Base-by-base conservation (phyloP, 768 basidiomycete species). In the Dioszegia aurantiaca region DNA sequence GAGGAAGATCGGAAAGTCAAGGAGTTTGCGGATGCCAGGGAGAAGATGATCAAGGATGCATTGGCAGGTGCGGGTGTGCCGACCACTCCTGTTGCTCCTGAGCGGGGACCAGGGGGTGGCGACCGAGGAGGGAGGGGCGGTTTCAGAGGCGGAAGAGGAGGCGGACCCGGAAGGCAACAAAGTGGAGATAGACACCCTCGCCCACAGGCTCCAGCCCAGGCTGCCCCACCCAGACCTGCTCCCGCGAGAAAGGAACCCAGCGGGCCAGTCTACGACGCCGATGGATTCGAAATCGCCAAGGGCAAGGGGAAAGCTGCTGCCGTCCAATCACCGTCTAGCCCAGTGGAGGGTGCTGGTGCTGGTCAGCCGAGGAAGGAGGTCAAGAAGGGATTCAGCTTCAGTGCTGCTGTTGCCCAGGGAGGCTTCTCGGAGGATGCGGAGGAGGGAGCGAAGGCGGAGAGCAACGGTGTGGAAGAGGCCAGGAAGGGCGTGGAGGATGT, bases 371-470 rank as follows among this genome's bases (percentile, higher is more conserved):
- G 46, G 60, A 61, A 60, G n/a, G 64, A 62, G 37, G 83, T 89
- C 17, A 82, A 87, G 52, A 85, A 88, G 0, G 81, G 82, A 3
- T 80, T 91, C 62, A 90, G 88, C 73, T 91, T 92, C 67, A 90
- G 85, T 37, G 87, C 87, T n/a, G 65, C 64, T 51, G 48, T 43
- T 10, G 59, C 59, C 2, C 31, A 55, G 36, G 55, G 53, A 19
- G 66, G 58, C 12, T 37, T 58, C 16, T 48, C 51, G 23, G 62
- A 64, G 17, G 66, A 63, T 16, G 58, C 27, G 3, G 58, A 60
- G 14, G 62, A 63, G 28, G 58, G 59, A 3, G 58, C 55, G 37
- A 40, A 40, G 24, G 36, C 31, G 23, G 51, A 40, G 46, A 26
- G 27, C 19, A 52, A 51, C 19, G 58, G 41, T 5, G 61, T 63